These are phyloP conservation scores for Styphnolobium japonicum DNA, from an alignment of 306 rosid genomes.

Conservation along the genomic window DNA sequence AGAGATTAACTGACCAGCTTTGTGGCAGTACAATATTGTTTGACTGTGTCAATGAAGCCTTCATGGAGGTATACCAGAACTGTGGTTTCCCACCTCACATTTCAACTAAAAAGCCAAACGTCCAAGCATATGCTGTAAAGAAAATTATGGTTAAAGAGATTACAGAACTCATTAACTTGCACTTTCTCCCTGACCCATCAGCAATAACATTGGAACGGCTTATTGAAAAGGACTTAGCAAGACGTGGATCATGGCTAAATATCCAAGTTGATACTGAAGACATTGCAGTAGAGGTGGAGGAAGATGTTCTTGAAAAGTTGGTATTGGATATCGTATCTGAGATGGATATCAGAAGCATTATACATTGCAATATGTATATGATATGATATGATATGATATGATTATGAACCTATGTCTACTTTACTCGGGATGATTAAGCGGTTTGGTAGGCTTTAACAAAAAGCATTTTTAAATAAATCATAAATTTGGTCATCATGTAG, in stretches of 20 bases:
- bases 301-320: slow-evolving; percentile 52
- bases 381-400: too few relatives aligned
- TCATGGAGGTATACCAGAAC: slow-evolving; percentile 39
- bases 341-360: slow-evolving; percentile 26
- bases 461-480: neutral
- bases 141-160: slow-evolving; percentile 46
- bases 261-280: slow-evolving; percentile 41
- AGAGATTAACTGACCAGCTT: slow-evolving; percentile 36
- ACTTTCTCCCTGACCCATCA: slow-evolving; percentile 29
- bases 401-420: neutral
- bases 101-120: slow-evolving; percentile 31
- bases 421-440: neutral
- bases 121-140: slow-evolving; percentile 34
- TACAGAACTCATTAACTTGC: slow-evolving; percentile 35
- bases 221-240: slow-evolving; percentile 45
- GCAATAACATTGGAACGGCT: slow-evolving; percentile 39
- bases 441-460: neutral
- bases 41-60: slow-evolving; percentile 54
- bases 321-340: slow-evolving; percentile 52
- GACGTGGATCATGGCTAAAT: slow-evolving; percentile 55
- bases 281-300: slow-evolving; percentile 40
- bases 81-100: slow-evolving; percentile 38
- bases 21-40: slow-evolving; percentile 33
- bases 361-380: neutral
- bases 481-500: neutral